These are phyloP conservation scores for Myxozyma sirexii DNA, from an alignment of 805 yeast genomes.

Conservation along the genomic window DNA sequence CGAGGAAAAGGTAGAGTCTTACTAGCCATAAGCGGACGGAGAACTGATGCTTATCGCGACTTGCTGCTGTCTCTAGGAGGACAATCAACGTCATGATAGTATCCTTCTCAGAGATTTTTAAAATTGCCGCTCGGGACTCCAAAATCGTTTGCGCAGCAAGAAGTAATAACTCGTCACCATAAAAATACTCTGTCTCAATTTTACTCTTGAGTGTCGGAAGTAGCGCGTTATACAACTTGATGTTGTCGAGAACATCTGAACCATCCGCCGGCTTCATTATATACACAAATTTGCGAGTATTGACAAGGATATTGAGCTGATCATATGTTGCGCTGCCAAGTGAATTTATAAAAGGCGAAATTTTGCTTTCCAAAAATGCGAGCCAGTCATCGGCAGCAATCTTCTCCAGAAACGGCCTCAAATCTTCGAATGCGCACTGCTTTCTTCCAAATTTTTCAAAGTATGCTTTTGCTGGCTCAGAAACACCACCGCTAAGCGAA, in stretches of 20 bases:
- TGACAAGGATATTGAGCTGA: conserved; percentile 41
- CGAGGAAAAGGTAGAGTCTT: conserved; percentile 60
- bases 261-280: conserved; percentile 33
- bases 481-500: conserved; percentile 16
- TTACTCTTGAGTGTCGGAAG: conserved; percentile 46
- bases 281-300: conserved; percentile 55
- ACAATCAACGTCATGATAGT: conserved; percentile 48
- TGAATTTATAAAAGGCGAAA: not conserved
- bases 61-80: conserved; percentile 59
- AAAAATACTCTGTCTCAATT: conserved; percentile 67
- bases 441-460: conserved; percentile 55
- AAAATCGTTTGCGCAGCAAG: conserved; percentile 49
- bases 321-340: not conserved
- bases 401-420: conserved; percentile 45
- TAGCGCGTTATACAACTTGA: conserved; percentile 48
- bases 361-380: conserved; percentile 21
- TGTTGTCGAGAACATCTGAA: conserved; percentile 41
- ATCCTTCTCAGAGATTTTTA: conserved; percentile 36
- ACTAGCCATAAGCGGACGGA: conserved; percentile 72
- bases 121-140: conserved; percentile 35
- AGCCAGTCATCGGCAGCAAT: conserved; percentile 38
- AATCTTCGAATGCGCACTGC: conserved; percentile 66
- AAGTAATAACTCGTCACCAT: conserved; percentile 67
- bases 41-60: conserved; percentile 69
- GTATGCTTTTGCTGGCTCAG: conserved; percentile 45